Base-by-base conservation (phyloP, 106 monocot species). In the Cymbidium sinense region DNA sequence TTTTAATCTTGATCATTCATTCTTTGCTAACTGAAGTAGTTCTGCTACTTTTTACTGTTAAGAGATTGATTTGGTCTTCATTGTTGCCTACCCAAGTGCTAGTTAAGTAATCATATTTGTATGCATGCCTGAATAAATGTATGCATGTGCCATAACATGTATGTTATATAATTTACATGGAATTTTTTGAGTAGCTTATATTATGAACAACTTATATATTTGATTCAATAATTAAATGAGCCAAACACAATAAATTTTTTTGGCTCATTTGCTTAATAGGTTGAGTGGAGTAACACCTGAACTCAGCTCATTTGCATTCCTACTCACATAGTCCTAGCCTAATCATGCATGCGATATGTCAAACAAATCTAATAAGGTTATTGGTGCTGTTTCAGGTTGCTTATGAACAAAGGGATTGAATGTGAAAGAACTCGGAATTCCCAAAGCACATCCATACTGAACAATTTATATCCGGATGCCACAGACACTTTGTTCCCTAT, bases 331-430 rank as follows among this genome's bases (percentile, higher is more conserved):
- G 23, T 23, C 62, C n/a, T 0, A 27, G 21, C 62, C 62, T 62
- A 15, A 0, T 18, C 62, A 21, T 23, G 25, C 62, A 62, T 5
- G 62, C 23, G 62, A 62, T 62, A 62, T 62, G 27, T 13, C 62
- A 62, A 62, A 25, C 25, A 25, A 8, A 52, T 52, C 3, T 52
- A 20, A 52, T 15, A 52, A 1, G 52, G 3, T 52, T 52, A 52
- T 52, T 52, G 52, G 52, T 52, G 20, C 12, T 52, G 52, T 52
- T 52, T 52, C 86, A 96, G 96, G 93, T 70, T 79, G 13, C 41
- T 77, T n/a, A 77, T 80, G 77, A 87, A 74, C 75, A 89, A 89
- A 84, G 89, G 87, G 61, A 83, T 78, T 44, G 41, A 30, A 36
- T 77, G 77, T 61, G 77, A 77, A 27, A 21, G 9, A 34, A 17